These are phyloP conservation scores for Torulaspora delbrueckii DNA, from an alignment of 805 yeast species.

Conservation along the genomic window DNA sequence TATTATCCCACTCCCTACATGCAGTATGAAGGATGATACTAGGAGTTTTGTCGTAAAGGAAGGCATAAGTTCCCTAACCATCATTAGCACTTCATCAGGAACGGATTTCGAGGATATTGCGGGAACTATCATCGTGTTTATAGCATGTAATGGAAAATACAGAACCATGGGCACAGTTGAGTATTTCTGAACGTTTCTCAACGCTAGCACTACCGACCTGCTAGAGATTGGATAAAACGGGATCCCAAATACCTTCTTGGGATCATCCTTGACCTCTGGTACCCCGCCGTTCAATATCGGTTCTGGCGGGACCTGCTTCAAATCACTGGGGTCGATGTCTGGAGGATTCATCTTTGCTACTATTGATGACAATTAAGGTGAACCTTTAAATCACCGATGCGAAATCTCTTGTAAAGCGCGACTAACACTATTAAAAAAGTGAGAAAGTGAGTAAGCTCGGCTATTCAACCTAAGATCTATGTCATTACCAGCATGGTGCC, in stretches of 20 bases:
- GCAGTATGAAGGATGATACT: slow-evolving; percentile 8
- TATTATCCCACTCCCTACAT: slow-evolving; percentile 15
- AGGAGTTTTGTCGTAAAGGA: slow-evolving; percentile 19
- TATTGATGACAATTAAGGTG: background rate
- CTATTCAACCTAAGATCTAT: background rate
- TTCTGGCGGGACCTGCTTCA: slow-evolving; percentile 22
- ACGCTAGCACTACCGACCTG: slow-evolving; percentile 8
- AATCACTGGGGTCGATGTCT: slow-evolving; percentile 1
- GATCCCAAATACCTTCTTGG: slow-evolving; percentile 9
- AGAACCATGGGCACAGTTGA: slow-evolving; percentile 23
- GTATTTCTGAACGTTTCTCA: slow-evolving; percentile 21
- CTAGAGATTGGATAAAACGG: slow-evolving; percentile 15
- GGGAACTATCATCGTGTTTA: slow-evolving; percentile 23
- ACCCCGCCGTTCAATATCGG: slow-evolving; percentile 14
- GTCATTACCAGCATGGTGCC: slow-evolving; percentile 33
- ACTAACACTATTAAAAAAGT: no score
- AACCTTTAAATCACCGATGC: background rate
- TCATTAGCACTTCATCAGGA: slow-evolving; percentile 28
- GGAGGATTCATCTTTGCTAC: background rate
- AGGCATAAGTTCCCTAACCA: slow-evolving; percentile 25
- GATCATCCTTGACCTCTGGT: slow-evolving; percentile 9
- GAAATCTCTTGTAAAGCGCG: background rate
- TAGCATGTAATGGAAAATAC: slow-evolving; percentile 27
- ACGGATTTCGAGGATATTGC: slow-evolving; percentile 18
- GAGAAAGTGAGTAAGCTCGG: background rate